These are phyloP conservation scores for Lactarius akahatsu DNA, from an alignment of 768 basidiomycete species.

Conservation along the genomic window DNA sequence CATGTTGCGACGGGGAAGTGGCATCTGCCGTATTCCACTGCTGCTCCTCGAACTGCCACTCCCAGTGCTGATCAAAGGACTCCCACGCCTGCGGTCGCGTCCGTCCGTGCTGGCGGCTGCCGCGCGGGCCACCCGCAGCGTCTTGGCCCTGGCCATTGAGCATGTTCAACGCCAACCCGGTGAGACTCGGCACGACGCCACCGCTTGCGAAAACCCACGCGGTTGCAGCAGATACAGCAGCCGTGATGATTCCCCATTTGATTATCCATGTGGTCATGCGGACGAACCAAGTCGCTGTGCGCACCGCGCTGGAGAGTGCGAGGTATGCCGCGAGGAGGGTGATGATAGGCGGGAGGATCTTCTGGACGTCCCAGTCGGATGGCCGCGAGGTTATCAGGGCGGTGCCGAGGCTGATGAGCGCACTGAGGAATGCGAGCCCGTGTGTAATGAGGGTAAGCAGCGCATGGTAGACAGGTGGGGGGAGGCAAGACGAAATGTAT, in stretches of 20 bases:
- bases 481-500: slow-evolving; percentile 54
- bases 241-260: slow-evolving; percentile 73
- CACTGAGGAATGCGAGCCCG: slow-evolving; percentile 48
- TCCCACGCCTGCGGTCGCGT: slow-evolving; percentile 59
- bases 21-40: slow-evolving; percentile 30
- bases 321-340: slow-evolving; percentile 71
- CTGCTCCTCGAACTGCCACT: slow-evolving; percentile 52
- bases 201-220: slow-evolving; percentile 51
- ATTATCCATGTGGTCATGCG: slow-evolving; percentile 64
- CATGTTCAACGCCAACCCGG: slow-evolving; percentile 42
- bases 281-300: slow-evolving; percentile 74
- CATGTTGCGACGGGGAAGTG: slow-evolving; percentile 38
- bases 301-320: slow-evolving; percentile 73
- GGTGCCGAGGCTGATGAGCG: slow-evolving; percentile 48
- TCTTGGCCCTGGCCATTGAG: slow-evolving; percentile 8
- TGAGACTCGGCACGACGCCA: slow-evolving; percentile 43
- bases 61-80: slow-evolving; percentile 56
- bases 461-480: slow-evolving; percentile 54
- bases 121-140: background rate
- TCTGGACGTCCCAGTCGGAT: slow-evolving; percentile 64
- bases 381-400: slow-evolving; percentile 53
- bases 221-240: slow-evolving; percentile 48
- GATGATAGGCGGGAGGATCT: slow-evolving; percentile 70
- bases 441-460: slow-evolving; percentile 53
- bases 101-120: slow-evolving; percentile 30